Evolutionary conservation across 2,329 filamentous ascomycete species (phyloP).

Genomic region (Malbranchea zuffiana): DNA sequence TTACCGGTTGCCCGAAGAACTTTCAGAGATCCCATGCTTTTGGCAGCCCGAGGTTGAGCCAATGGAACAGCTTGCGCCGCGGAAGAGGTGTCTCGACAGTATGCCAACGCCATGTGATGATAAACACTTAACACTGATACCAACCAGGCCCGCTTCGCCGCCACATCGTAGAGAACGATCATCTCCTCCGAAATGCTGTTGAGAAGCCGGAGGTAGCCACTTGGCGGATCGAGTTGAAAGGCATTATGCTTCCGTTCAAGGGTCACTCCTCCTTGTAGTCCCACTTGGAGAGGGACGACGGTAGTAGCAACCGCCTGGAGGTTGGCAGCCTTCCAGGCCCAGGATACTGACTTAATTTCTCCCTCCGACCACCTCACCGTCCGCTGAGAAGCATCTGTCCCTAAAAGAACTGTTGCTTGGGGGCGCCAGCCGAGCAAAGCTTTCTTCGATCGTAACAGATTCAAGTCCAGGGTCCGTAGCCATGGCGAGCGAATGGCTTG

Average conservation of each 20-base stretch:
- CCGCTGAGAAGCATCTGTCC: neutral
- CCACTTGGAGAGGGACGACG: conserved; percentile 2
- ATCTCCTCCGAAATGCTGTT: neutral
- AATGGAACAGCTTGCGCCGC: neutral
- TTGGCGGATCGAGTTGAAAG: neutral
- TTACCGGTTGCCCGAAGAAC: neutral
- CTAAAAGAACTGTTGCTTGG: conserved; percentile 3
- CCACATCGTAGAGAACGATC: conserved; percentile 3
- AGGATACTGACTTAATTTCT: neutral
- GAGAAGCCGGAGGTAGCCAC: conserved; percentile 1
- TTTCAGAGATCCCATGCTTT: neutral
- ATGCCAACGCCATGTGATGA: conserved; percentile 5
- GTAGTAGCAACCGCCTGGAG: conserved; percentile 3
- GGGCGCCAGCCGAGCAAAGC: conserved; percentile 3
- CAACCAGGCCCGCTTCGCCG: conserved; percentile 4
- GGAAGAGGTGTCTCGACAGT: neutral
- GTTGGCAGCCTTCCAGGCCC: conserved; percentile 4
- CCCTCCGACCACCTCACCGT: conserved; percentile 1
- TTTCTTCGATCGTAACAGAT: conserved; percentile 1
- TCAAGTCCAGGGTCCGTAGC: neutral
- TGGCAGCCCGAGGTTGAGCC: neutral
- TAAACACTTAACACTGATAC: conserved; percentile 1
- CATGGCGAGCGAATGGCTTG: neutral
- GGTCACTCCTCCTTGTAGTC: conserved; percentile 1
- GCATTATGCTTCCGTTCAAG: conserved; percentile 1